Evolutionary conservation across 1,284 basidiomycete genomes (phyloP).

Genomic region (Neonothopanus nambi): DNA sequence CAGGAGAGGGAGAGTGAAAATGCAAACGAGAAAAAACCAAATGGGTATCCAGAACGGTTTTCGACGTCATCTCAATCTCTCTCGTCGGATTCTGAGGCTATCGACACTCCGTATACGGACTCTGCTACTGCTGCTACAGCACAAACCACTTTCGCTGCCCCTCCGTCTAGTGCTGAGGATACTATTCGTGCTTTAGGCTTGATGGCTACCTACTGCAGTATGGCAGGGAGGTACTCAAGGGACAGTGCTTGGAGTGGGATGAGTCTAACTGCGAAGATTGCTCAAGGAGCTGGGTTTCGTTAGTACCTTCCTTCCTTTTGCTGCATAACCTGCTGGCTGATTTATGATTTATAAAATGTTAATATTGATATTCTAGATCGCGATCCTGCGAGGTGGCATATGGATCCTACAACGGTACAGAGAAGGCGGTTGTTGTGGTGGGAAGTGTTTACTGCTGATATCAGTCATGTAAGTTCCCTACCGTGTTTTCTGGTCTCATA

Average conservation of each 20-base stretch:
- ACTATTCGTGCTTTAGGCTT: conserved; percentile 53
- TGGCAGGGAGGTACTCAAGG: conserved; percentile 45
- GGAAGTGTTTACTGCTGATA: conserved; percentile 49
- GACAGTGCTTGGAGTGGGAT: conserved; percentile 52
- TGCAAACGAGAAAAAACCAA: background rate
- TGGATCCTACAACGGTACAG: conserved; percentile 46
- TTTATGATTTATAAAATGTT: background rate
- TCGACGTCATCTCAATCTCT: too few species aligned
- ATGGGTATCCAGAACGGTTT: background rate
- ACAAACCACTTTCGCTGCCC: background rate
- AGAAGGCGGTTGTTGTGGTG: conserved; percentile 49
- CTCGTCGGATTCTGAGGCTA: background rate
- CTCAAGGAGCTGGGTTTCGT: conserved; percentile 40
- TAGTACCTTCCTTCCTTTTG: conserved; percentile 22
- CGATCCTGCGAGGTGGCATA: conserved; percentile 51
- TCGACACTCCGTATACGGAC: conserved; percentile 26
- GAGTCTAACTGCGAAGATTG: conserved; percentile 48
- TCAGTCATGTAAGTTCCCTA: conserved; percentile 40
- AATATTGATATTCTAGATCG: conserved; percentile 36
- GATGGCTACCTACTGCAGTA: conserved; percentile 54
- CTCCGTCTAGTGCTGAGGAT: conserved; percentile 25
- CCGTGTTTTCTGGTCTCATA: background rate
- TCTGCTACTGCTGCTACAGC: too few species aligned
- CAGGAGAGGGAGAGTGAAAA: background rate
- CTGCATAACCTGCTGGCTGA: too few species aligned